Evolutionary conservation across 345 rosid species (phyloP).

Genomic region (Nephelium lappaceum): DNA sequence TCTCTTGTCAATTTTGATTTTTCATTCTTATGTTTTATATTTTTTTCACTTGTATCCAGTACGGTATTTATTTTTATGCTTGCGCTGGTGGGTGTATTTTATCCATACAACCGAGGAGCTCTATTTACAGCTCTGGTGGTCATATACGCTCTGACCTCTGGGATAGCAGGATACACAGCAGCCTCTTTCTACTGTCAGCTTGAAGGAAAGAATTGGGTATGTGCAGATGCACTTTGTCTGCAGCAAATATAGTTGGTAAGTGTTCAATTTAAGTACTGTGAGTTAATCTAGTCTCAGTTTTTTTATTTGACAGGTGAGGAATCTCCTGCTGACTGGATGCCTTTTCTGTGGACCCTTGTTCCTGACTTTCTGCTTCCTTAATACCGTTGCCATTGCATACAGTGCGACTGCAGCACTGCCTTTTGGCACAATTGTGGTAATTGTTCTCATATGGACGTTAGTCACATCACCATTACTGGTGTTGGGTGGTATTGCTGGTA

Average conservation of each 20-base stretch:
- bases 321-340: slow-evolving; percentile 76
- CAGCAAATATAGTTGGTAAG: neutral
- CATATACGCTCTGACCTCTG: slow-evolving; percentile 87
- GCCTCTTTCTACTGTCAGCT: slow-evolving; percentile 90
- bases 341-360: slow-evolving; percentile 89
- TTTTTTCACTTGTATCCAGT: slow-evolving; percentile 35
- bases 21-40: neutral
- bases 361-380: slow-evolving; percentile 86
- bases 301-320: slow-evolving; percentile 62
- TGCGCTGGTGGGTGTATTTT: slow-evolving; percentile 86
- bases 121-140: slow-evolving; percentile 86
- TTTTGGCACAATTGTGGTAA: slow-evolving; percentile 85
- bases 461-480: slow-evolving; percentile 87
- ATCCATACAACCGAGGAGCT: slow-evolving; percentile 94
- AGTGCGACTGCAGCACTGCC: slow-evolving; percentile 88
- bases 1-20: neutral
- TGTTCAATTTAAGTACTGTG: neutral
- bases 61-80: slow-evolving; percentile 80
- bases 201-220: slow-evolving; percentile 90
- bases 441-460: slow-evolving; percentile 79
- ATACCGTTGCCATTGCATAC: slow-evolving; percentile 84
- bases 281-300: neutral
- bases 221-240: slow-evolving; percentile 3
- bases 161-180: slow-evolving; percentile 83
- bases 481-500: slow-evolving; percentile 93